Base-by-base conservation (phyloP, 2,329 filamentous ascomycete genomes). In the Diaporthe australafricana region DNA sequence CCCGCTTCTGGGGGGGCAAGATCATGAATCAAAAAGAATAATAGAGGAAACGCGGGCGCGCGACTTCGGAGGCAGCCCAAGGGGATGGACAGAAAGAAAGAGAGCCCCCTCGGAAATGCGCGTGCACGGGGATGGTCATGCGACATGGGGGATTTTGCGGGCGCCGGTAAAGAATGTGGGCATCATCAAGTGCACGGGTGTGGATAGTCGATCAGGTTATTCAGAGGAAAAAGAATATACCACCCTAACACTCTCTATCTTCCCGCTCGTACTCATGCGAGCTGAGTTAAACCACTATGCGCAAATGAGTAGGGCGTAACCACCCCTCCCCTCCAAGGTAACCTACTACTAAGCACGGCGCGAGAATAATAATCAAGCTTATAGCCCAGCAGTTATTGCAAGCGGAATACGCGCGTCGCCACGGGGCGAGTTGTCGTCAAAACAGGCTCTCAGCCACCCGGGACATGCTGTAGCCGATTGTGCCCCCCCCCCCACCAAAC, bases 401-500 rank as follows among this genome's bases (percentile, higher is more conserved):
- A 11, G 57, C 57, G 57, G 27, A 32, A 63, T 12, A 17, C 57
- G 40, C 57, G 57, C 57, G 6, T 32, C 56, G 16, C 25, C 22
- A 35, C 22, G n/a, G n/a, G n/a, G n/a, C n/a, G n/a, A n/a, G n/a
- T n/a, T 14, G 57, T 47, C 57, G 57, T 63, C 57, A 63, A 63
- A 63, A 32, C 57, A 63, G 57, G 27, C 40, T 63, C 57, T 48
- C 40, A 63, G 57, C 57, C 57, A 63, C 57, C 57, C 57, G 57
- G 57, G 57, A 48, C 17, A 20, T 32, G 57, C 57, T 63, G 57
- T 35, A 48, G 25, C 57, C 57, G 57, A 25, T n/a, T n/a, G n/a
- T n/a, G 57, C 27, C 5, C 27, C n/a, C n/a, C n/a, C n/a, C n/a
- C n/a, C n/a, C n/a, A n/a, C n/a, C n/a, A n/a, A n/a, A 27, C 16